Evolutionary conservation across 345 rosid genomes (phyloP), one percentile per base, ranked within the genome.

Genomic region (Cardamine resedifolia): DNA sequence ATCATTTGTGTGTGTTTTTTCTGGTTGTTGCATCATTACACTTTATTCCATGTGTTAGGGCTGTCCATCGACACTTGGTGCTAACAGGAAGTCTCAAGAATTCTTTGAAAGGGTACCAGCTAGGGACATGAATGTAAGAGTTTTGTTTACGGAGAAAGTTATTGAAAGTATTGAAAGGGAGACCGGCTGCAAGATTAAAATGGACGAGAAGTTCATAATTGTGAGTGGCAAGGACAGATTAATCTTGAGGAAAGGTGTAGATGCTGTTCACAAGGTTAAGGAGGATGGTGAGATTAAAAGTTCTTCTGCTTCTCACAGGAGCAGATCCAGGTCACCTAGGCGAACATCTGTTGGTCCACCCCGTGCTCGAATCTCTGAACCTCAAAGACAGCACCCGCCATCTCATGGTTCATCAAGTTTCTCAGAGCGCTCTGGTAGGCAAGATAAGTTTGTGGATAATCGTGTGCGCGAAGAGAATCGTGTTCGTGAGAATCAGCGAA

Each of bases 51-150:
- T 49, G 0, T 50, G 16, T 38, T 77, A 95, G 99, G 99, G 99
- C 11, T 95, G 99, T 67, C 99, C 99, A 50, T 84, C 99, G 4
- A 95, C 99, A 43, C 97, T 95, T 58, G 99, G 99, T 68, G 93
- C 96, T 6, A 94, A 86, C 64, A 89, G 90, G 64, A 95, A 90
- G 80, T 84, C 96, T 44, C 99, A 87, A 78, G 99, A 95, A 39
- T 91, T 95, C 76, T 77, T 95, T 78, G 96, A 95, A 82, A 88
- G 98, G 81, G 87, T 95, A 68, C 84, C 99, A 0, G 98, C 98
- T 28, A 87, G 99, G 74, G 98, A 95, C 27, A 84, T 76, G 64
- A 85, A 81, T 73, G 86, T 90, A 11, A 87, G 84, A 78, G 90
- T 79, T 49, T 86, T 90, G 74, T 90, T 95, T 81, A 73, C 91